Evolutionary conservation across 352 stramenopile genomes (phyloP).

Genomic region (Phytopythium vexans): DNA sequence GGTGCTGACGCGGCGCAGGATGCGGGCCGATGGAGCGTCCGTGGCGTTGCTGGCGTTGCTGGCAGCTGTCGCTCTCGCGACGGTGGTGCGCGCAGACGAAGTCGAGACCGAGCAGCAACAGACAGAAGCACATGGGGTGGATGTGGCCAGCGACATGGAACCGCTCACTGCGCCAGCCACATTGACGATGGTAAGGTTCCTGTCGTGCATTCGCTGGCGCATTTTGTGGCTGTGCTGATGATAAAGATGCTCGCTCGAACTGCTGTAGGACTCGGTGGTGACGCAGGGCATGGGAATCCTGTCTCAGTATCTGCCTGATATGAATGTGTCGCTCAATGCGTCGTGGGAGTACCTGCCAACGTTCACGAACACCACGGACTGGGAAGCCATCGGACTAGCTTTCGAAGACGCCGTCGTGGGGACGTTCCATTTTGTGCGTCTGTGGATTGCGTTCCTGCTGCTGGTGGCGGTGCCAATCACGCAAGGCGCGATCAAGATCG

Average conservation of each 20-base stretch:
- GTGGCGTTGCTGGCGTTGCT: background rate
- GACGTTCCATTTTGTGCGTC: slow-evolving; percentile 55
- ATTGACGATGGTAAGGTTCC: too few relatives aligned
- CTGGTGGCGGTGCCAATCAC: slow-evolving; percentile 45
- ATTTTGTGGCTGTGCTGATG: too few relatives aligned
- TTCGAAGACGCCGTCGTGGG: slow-evolving; percentile 49
- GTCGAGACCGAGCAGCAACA: too few relatives aligned
- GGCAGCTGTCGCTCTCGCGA: background rate
- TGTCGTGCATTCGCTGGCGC: too few relatives aligned
- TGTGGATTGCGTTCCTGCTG: slow-evolving; percentile 57
- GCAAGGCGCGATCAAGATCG: slow-evolving; percentile 29
- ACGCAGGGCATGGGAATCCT: slow-evolving; percentile 1
- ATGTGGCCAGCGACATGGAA: too few relatives aligned
- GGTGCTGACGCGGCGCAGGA: background rate
- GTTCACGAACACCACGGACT: slow-evolving; percentile 55
- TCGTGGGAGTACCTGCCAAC: slow-evolving; percentile 29
- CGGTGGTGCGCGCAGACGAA: too few relatives aligned
- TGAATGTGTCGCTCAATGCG: slow-evolving; percentile 18
- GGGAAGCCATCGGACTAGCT: slow-evolving; percentile 51
- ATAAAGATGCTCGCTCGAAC: background rate
- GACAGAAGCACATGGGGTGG: too few relatives aligned
- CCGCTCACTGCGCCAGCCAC: too few relatives aligned
- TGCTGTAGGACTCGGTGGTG: slow-evolving; percentile 2
- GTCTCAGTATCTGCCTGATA: slow-evolving; percentile 12
- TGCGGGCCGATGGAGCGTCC: background rate